Conservation (phyloP, 140 eudicot genomes). For the Senecio squalidus region DNA sequence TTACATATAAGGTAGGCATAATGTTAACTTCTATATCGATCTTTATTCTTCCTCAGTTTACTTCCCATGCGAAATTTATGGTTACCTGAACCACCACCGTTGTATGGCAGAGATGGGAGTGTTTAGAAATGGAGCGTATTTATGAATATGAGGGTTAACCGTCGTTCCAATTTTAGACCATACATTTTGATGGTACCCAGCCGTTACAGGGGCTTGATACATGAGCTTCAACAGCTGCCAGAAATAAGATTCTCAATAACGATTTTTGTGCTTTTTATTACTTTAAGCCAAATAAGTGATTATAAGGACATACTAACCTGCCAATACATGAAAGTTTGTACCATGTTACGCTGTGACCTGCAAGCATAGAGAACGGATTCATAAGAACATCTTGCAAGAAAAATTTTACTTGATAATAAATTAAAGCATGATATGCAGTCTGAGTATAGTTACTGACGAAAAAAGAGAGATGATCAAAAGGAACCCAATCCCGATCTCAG, state of each 20-base stretch:
- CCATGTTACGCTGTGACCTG: slow-evolving; percentile 95
- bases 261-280: background rate
- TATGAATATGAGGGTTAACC: slow-evolving; percentile 60
- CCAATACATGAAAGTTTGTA: slow-evolving; percentile 95
- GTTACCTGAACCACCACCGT: slow-evolving; percentile 84
- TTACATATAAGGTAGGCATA: no score
- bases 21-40: slow-evolving; percentile 17
- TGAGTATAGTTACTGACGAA: slow-evolving; percentile 55
- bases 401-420: background rate
- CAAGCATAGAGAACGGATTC: slow-evolving; percentile 17
- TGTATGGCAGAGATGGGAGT: slow-evolving; percentile 63
- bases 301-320: slow-evolving; percentile 52
- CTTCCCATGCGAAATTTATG: slow-evolving; percentile 11
- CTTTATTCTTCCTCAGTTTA: slow-evolving; percentile 15
- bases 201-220: slow-evolving; percentile 92
- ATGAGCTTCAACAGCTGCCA: slow-evolving; percentile 90
- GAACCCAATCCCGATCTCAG: slow-evolving; percentile 89
- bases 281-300: background rate
- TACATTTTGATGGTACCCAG: slow-evolving; percentile 78
- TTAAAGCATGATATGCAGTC: background rate
- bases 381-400: background rate
- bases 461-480: slow-evolving; percentile 70
- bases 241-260: background rate
- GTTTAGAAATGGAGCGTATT: slow-evolving; percentile 72
- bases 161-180: slow-evolving; percentile 79